Evolutionary conservation across 257 asterid genomes (phyloP), one percentile per base, ranked within the genome.

Genomic region (Galeopsis tetrahit): DNA sequence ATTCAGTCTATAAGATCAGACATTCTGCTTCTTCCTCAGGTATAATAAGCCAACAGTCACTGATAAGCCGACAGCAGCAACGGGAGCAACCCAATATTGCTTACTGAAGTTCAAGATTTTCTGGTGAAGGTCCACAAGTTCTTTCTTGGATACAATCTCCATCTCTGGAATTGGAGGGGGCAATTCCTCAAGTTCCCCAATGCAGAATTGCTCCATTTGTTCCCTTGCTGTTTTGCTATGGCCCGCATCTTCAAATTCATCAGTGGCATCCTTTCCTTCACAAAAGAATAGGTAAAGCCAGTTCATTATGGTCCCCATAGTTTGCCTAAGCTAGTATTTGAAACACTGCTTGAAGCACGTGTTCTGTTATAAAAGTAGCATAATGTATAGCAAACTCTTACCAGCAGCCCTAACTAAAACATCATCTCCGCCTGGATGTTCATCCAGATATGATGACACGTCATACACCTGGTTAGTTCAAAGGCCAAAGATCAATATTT

Each of bases 371-470:
- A 6, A 46, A 52, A 51, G 31, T 61, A 49, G 28, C 15, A 31
- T 42, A 42, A 73, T 73, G 74, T 51, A 69, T 48, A 65, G 53
- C 21, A 44, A 66, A 60, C 14, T 33, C 65, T 53, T 83, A 93
- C 98, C 96, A 69, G 95, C 74, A 74, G 84, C 86, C 35, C 71
- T 49, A 38, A 89, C 85, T 68, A 94, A 49, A 68, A 91, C 91
- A 79, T 91, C 98, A 59, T 89, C 96, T 68, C 98, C 98, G 1
- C 98, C 98, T n/a, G 98, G 98, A 74, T 91, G 98, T 42, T 94
- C 98, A 10, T 94, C 89, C 80, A 94, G 58, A 82, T 94, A 94
- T 10, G 93, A 10, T 35, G 98, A 84, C 66, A 94, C 93, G 36
- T 94, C 98, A 66, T 94, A 94, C 28, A 93, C 95, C 98, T 93